Evolutionary conservation across 2,329 filamentous ascomycete species (phyloP), one percentile per base, ranked within the genome.

Genomic region (Akanthomyces muscarius): DNA sequence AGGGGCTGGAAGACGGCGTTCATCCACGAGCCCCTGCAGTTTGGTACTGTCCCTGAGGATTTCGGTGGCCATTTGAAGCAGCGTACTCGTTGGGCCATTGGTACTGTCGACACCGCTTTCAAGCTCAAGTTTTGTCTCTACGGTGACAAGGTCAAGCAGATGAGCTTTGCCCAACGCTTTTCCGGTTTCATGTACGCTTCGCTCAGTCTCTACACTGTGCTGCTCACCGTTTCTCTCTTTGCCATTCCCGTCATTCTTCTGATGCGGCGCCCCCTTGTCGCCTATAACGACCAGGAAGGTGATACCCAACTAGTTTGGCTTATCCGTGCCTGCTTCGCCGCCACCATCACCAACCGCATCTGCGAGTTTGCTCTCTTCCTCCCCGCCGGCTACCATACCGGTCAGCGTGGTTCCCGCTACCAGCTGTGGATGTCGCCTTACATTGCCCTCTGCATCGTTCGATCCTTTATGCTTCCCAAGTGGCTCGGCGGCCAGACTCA

Each of bases 361-460:
- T 83, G 79, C 71, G 84, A 86, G 69, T 80, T 83, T 64, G 75
- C 81, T n/a, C 77, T 84, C n/a, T 86, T 81, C 70, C 77, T 85
- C 14, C 84, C 84, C 0, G 79, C 83, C 1, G 84, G 85, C 23
- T 86, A 86, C 68, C 80, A 84, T 69, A 83, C 82, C 13, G 84
- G 83, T 4, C 83, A 85, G 71, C 78, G 84, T 61, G 83, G 83
- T 45, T 78, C 79, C 2, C 77, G 83, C 4, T 82, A 82, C 65
- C 81, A 85, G 71, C 75, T 87, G 33, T 87, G 85, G 84, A 87
- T 87, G 84, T 79, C 84, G 7, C 84, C 84, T 0, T 87, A 86
- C 71, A 83, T 86, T 64, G 82, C 83, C 0, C 75, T 85, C 13
- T 83, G 81, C 68, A 80, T 87, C 61, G 72, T 86, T 58, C 83